phyloP scores from a whole-genome alignment of 495 filamentous ascomycete genomes.

The Thermochaetoides thermophila region DNA sequence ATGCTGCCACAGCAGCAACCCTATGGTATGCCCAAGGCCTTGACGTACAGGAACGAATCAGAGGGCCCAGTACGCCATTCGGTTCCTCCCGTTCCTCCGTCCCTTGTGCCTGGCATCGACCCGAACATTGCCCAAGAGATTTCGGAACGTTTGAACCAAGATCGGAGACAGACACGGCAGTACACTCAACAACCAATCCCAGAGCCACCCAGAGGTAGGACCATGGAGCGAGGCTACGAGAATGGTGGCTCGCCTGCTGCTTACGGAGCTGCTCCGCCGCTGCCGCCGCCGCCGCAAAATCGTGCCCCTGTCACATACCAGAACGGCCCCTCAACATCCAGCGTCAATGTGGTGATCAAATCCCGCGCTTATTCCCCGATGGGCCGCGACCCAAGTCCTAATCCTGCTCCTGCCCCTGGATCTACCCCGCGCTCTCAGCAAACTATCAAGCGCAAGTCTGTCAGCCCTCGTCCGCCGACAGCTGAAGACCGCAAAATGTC shows the following conservation, averaged over 20 bases:
- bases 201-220: slow-evolving; percentile 24
- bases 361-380: slow-evolving; percentile 44
- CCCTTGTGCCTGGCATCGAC: slow-evolving; percentile 57
- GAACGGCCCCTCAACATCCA: slow-evolving; percentile 23
- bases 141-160: slow-evolving; percentile 34
- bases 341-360: slow-evolving; percentile 18
- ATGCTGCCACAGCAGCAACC: slow-evolving; percentile 10
- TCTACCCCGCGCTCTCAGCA: slow-evolving; percentile 24
- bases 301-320: slow-evolving; percentile 24
- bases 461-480: slow-evolving; percentile 56
- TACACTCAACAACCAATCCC: slow-evolving; percentile 25
- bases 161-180: slow-evolving; percentile 26
- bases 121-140: slow-evolving; percentile 41
- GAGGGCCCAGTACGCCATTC: slow-evolving; percentile 25
- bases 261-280: too few relatives aligned
- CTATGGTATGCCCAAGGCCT: slow-evolving; percentile 9
- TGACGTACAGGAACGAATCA: slow-evolving; percentile 18
- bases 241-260: slow-evolving; percentile 11
- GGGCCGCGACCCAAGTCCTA: too few relatives aligned
- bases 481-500: slow-evolving; percentile 39
- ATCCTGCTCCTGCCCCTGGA: slow-evolving; percentile 23
- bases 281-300: slow-evolving; percentile 8
- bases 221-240: slow-evolving; percentile 22
- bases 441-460: slow-evolving; percentile 55
- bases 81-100: slow-evolving; percentile 42